Percentiles rank a stretch among this genome's conserved stretches.
These are phyloP conservation scores for Plasmodium knowlesi DNA, from an alignment of 169 alveolate genomes.

Conservation along the genomic window DNA sequence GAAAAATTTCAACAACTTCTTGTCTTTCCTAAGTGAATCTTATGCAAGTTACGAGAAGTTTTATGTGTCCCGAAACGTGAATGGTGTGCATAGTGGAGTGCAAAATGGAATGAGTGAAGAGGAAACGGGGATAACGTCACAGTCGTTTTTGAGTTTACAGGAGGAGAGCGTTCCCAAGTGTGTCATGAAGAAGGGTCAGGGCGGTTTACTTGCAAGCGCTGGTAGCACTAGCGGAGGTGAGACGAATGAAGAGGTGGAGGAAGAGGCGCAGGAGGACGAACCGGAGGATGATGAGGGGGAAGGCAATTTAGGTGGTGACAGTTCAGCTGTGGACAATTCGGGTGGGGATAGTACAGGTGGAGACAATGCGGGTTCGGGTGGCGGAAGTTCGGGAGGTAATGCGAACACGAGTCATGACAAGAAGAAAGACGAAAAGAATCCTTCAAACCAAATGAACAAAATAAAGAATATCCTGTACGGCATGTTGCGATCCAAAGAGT, in stretches of 20 bases:
- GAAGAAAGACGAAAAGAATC: background rate
- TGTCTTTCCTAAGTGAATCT: constrained; percentile 61
- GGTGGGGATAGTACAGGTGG: too few species aligned
- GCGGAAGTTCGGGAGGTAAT: background rate
- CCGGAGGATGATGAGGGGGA: background rate
- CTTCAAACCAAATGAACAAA: background rate
- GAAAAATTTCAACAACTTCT: constrained; percentile 20
- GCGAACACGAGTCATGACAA: background rate
- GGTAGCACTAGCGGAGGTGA: background rate
- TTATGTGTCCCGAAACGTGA: background rate
- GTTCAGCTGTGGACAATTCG: too few species aligned
- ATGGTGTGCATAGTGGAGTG: background rate
- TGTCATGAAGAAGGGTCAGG: background rate
- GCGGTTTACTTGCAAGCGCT: background rate
- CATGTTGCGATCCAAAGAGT: background rate
- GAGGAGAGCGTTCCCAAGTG: background rate
- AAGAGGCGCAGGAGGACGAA: background rate
- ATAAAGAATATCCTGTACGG: background rate
- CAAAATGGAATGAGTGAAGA: background rate
- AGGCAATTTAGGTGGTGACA: background rate
- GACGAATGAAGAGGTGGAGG: background rate
- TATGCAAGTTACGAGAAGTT: constrained; percentile 46
- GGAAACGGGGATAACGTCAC: background rate
- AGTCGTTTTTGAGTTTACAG: background rate
- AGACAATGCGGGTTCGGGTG: background rate